Percentiles rank a stretch among this genome's conserved stretches.
phyloP scores from a whole-genome alignment of 2,329 filamentous ascomycete genomes.

The Elsinoe necatrix region DNA sequence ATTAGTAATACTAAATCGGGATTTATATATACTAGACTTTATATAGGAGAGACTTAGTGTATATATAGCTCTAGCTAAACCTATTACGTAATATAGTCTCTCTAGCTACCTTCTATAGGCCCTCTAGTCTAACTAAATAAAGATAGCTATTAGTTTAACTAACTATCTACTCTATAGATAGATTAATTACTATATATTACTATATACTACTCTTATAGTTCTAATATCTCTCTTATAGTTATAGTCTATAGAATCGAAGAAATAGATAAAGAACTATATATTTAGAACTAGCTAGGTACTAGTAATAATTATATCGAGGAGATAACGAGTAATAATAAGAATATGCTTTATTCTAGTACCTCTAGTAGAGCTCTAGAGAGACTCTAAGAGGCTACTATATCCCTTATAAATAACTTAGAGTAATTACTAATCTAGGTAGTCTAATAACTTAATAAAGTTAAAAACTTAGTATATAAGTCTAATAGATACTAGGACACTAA shows the following conservation, averaged over 20 bases:
- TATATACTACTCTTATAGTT: background rate
- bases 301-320: background rate
- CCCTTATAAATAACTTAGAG: background rate
- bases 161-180: background rate
- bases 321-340: background rate
- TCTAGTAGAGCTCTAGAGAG: background rate
- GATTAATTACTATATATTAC: background rate
- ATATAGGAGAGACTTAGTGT: background rate
- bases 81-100: too few species aligned
- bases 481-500: background rate
- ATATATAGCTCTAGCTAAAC: background rate
- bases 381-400: background rate
- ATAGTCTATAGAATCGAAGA: background rate
- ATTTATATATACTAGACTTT: too few species aligned
- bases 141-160: background rate
- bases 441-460: background rate
- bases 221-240: background rate
- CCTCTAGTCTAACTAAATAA: background rate
- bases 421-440: background rate
- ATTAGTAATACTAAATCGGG: background rate
- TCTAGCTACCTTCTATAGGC: slow-evolving; percentile 4
- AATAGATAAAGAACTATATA: background rate
- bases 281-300: background rate
- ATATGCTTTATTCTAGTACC: background rate
- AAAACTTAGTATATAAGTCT: background rate